These are phyloP conservation scores for Micromonas commoda DNA, from an alignment of 139 green algal genomes.

Conservation along the genomic window DNA sequence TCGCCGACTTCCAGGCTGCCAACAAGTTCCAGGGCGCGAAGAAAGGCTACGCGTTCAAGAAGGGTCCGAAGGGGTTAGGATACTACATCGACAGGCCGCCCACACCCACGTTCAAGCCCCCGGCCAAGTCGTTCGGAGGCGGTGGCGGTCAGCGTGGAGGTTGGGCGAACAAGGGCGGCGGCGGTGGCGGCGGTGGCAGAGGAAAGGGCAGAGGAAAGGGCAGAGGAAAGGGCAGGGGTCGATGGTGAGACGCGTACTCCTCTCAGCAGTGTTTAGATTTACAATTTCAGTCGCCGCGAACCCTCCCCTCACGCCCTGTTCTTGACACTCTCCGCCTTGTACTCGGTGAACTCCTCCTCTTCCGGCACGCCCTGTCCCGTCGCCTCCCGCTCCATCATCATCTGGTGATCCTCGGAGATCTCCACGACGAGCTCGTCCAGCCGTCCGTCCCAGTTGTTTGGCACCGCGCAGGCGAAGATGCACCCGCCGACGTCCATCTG, in stretches of 20 bases:
- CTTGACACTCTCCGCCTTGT: neutral
- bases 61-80: neutral
- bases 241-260: too few relatives aligned
- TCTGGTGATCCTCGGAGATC: slow-evolving; percentile 10
- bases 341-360: neutral
- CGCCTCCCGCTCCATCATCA: neutral
- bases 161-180: too few relatives aligned
- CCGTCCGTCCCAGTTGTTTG: slow-evolving; percentile 1
- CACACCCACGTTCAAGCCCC: neutral
- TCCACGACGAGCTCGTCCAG: neutral
- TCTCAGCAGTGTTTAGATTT: too few relatives aligned
- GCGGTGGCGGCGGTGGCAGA: too few relatives aligned
- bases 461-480: slow-evolving; percentile 20
- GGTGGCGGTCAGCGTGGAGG: too few relatives aligned
- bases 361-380: neutral
- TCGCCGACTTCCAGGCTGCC: neutral
- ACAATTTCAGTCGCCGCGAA: too few relatives aligned
- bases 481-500: neutral
- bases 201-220: too few relatives aligned
- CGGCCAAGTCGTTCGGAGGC: too few relatives aligned
- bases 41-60: neutral
- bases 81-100: neutral
- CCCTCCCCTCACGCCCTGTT: too few relatives aligned
- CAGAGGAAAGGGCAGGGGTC: too few relatives aligned
- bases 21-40: neutral